Base-by-base conservation (phyloP, 352 stramenopile genomes). In the Discostella stelligera region DNA sequence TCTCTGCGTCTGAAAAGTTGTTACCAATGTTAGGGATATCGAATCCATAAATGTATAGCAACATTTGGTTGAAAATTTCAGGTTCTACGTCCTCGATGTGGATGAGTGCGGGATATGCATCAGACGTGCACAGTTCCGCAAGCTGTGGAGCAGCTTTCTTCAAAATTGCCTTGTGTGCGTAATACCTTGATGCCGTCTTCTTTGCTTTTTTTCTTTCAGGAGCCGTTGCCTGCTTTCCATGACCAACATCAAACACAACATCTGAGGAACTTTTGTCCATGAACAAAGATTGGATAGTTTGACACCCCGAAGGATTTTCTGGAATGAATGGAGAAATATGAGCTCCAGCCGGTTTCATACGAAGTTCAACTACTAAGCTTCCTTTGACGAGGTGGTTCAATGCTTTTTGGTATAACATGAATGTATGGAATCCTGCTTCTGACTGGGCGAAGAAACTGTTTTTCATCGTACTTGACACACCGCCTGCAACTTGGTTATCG, bases 1-100 rank as follows among this genome's bases (percentile, higher is more conserved):
- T 25, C 8, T 66, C 54, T 7, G 13, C 55, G 10, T 59, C 21
- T 3, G 16, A 13, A 49, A 54, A 25, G 39, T 61, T 48, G 23
- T 44, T 14, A 32, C 27, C 27, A 32, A 32, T 32, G 27, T 32
- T 32, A 32, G 27, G 27, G 27, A 32, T 32, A 32, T 32, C 27
- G 27, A 32, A 32, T 37, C 53, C 52, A 52, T 59, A 74, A 53
- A 74, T 50, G 39, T 74, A 55, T 6, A 32, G 27, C 27, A 32
- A 32, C 27, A 32, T 32, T 32, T 32, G 16, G 30, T 27, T 30
- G 32, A 66, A 66, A 32, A 55, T 39, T 37, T 48, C 59, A 3
- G 59, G 59, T 18, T 48, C 37, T 37, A 53, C 3, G 32, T 37
- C 48, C 2, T 1, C 52, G 39, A 66, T 66, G 25, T 14, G 59